Percentiles rank a stretch among this genome's conserved stretches.
phyloP scores from a whole-genome alignment of 1,139 yeast genomes.

The Candida sp. region DNA sequence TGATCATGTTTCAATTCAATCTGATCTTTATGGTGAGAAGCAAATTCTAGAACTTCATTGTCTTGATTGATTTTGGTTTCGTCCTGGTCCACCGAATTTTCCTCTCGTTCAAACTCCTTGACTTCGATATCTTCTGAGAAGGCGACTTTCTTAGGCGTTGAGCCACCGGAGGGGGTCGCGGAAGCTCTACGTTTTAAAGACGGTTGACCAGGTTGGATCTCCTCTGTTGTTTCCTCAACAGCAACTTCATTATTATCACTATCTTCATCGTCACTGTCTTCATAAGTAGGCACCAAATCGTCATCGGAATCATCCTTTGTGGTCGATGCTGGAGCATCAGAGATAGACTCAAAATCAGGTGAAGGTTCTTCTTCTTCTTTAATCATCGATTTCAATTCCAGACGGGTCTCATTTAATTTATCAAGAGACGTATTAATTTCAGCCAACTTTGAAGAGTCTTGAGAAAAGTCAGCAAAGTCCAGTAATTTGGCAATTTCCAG shows the following conservation, averaged over 20 bases:
- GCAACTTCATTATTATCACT: slow-evolving; percentile 17
- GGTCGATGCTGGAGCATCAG: slow-evolving; percentile 4
- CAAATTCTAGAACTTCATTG: slow-evolving; percentile 15
- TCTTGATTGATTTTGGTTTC: slow-evolving; percentile 20
- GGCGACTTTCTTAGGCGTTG: slow-evolving; percentile 40
- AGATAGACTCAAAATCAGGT: slow-evolving; percentile 10
- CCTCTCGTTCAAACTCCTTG: slow-evolving; percentile 41
- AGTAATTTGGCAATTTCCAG: slow-evolving; percentile 39
- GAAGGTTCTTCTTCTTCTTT: slow-evolving; percentile 18
- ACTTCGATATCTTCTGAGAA: slow-evolving; percentile 45
- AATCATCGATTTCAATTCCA: slow-evolving; percentile 44
- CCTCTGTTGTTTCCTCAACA: slow-evolving; percentile 24
- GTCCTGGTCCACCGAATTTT: slow-evolving; percentile 21
- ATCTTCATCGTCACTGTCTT: slow-evolving; percentile 20
- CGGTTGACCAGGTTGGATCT: slow-evolving; percentile 11
- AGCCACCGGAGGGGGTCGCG: slow-evolving; percentile 21
- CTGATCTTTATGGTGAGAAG: slow-evolving; percentile 28
- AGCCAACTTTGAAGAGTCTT: slow-evolving; percentile 22
- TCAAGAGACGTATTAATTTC: slow-evolving; percentile 37
- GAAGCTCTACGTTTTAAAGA: slow-evolving; percentile 19
- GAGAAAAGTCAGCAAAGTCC: not conserved
- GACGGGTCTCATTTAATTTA: slow-evolving; percentile 36
- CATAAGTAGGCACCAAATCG: slow-evolving; percentile 23
- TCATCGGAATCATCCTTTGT: slow-evolving; percentile 19
- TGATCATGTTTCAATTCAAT: slow-evolving; percentile 27